phyloP scores from a whole-genome alignment of 2,329 filamentous ascomycete species.

The Amauroascus verrucosus region DNA sequence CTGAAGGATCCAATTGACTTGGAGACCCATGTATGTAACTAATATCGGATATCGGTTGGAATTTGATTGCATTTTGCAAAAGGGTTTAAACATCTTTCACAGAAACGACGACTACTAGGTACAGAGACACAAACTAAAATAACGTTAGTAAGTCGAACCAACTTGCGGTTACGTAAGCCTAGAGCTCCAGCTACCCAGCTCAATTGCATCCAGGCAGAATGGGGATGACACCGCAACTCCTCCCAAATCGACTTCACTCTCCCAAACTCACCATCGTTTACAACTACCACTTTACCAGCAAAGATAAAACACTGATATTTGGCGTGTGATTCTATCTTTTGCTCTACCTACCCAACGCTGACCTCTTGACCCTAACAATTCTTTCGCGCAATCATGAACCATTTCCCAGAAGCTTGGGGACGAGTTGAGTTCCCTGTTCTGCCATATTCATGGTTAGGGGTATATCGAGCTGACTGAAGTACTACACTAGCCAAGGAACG shows the following conservation, averaged over 20 bases:
- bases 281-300: background rate
- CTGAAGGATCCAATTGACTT: too few species aligned
- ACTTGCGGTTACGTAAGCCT: background rate
- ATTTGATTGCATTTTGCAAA: too few species aligned
- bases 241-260: background rate
- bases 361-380: background rate
- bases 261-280: background rate
- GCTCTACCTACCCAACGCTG: background rate
- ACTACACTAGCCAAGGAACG: slow-evolving; percentile 70
- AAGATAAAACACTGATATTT: background rate
- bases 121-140: too few species aligned
- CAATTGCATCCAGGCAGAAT: slow-evolving; percentile 5
- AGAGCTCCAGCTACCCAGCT: slow-evolving; percentile 2
- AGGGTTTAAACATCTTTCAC: too few species aligned
- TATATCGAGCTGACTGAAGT: slow-evolving; percentile 1
- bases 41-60: too few species aligned
- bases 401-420: slow-evolving; percentile 56
- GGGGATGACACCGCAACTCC: background rate
- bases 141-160: background rate
- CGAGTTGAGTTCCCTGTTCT: slow-evolving; percentile 41
- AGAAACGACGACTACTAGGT: too few species aligned
- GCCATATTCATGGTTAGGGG: background rate
- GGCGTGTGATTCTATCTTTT: background rate
- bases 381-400: slow-evolving; percentile 44
- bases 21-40: too few species aligned